Conservation (phyloP, 1,284 basidiomycete genomes). For the Trichosporon sp. region DNA sequence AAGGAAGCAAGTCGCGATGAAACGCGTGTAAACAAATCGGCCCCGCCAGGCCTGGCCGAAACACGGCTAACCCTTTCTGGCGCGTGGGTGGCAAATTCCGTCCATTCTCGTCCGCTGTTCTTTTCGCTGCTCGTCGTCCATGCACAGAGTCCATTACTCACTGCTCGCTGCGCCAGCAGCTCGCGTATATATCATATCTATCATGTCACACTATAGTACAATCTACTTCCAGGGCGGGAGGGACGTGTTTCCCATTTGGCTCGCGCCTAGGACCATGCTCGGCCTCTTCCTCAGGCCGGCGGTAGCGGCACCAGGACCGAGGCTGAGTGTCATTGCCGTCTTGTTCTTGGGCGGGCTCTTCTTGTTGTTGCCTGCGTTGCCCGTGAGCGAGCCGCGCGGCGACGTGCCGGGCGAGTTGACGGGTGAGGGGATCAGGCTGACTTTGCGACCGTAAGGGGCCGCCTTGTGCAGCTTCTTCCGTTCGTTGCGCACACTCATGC, state of each 20-base stretch:
- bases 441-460: constrained; percentile 27
- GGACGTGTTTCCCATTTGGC: background rate
- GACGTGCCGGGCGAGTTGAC: constrained; percentile 24
- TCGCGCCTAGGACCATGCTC: constrained; percentile 15
- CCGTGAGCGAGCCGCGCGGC: constrained; percentile 17
- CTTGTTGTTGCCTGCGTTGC: background rate
- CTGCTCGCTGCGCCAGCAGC: background rate
- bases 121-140: too few species aligned
- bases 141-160: background rate
- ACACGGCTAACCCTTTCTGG: background rate
- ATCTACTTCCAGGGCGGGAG: constrained; percentile 16
- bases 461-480: constrained; percentile 26
- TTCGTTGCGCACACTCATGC: constrained; percentile 26
- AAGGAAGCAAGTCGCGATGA: background rate
- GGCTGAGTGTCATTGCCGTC: constrained; percentile 16
- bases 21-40: constrained; percentile 7
- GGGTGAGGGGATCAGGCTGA: constrained; percentile 27
- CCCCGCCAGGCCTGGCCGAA: background rate
- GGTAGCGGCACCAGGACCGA: constrained; percentile 5
- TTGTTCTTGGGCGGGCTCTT: constrained; percentile 7
- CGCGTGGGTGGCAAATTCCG: background rate
- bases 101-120: background rate
- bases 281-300: constrained; percentile 19
- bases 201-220: constrained; percentile 16
- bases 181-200: background rate